These are phyloP conservation scores for Lipomyces sp. DNA, from an alignment of 805 yeast genomes.

Conservation along the genomic window DNA sequence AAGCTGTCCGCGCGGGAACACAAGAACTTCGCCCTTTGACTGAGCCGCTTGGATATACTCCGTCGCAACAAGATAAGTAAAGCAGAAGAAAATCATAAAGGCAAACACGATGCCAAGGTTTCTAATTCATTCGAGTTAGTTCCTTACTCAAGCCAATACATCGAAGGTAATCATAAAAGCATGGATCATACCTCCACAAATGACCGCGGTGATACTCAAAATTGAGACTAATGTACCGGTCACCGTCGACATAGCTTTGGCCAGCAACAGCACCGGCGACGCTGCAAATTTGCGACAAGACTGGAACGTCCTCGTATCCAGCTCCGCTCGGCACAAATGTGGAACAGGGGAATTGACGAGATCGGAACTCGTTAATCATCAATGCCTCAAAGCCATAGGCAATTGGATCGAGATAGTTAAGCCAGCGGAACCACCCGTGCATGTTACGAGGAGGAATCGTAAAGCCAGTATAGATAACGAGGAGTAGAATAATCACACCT, in stretches of 20 bases:
- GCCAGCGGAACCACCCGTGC: conserved; percentile 54
- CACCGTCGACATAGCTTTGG: conserved; percentile 49
- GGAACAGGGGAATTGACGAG: conserved; percentile 42
- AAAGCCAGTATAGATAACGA: conserved; percentile 61
- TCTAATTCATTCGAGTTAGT: conserved; percentile 34
- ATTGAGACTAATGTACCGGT: conserved; percentile 45
- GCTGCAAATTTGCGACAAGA: conserved; percentile 49
- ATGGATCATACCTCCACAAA: conserved; percentile 47
- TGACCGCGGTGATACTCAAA: conserved; percentile 48
- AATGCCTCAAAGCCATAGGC: conserved; percentile 47
- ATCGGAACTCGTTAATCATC: conserved; percentile 47
- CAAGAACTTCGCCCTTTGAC: conserved; percentile 27
- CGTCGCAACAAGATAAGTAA: conserved; percentile 50
- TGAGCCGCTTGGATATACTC: conserved; percentile 47
- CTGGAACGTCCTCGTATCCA: conserved; percentile 35
- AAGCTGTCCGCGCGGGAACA: conserved; percentile 20
- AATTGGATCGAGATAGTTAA: conserved; percentile 47
- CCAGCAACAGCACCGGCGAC: conserved; percentile 59
- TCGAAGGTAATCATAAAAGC: too few species aligned
- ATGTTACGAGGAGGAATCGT: conserved; percentile 42
- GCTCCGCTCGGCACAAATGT: conserved; percentile 47
- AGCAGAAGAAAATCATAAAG: conserved; percentile 53
- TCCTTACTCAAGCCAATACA: too few species aligned
- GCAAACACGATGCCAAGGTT: conserved; percentile 60
- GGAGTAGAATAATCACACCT: conserved; percentile 51